A percentile compares a stretch with the other conserved stretches of the same genome.
Evolutionary conservation across 768 basidiomycete species (phyloP).

Genomic region (Nidularia pulvinata): DNA sequence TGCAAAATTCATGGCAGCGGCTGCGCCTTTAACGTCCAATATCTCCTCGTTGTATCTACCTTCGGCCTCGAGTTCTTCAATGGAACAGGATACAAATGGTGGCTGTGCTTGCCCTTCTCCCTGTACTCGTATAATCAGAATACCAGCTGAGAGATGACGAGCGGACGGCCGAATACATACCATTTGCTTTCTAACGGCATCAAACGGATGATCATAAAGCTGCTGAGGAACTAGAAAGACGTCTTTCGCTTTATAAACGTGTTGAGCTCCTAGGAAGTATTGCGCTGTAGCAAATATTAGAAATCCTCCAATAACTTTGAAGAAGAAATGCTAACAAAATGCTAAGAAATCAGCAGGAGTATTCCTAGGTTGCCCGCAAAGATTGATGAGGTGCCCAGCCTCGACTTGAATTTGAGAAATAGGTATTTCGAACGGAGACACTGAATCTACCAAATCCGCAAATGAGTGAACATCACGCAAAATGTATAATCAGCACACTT

Average conservation of each 20-base stretch:
- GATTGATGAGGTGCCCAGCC: neutral
- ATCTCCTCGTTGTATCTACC: neutral
- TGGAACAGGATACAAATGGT: neutral
- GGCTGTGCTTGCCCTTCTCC: neutral
- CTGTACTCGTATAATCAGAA: no score
- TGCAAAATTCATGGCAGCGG: neutral
- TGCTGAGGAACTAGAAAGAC: neutral
- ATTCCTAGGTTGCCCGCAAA: neutral
- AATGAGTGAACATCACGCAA: no score
- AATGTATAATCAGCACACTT: no score
- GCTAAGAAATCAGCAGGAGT: neutral
- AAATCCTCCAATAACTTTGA: neutral
- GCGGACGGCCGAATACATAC: neutral
- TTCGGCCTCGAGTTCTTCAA: neutral
- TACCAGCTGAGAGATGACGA: neutral
- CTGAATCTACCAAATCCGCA: no score
- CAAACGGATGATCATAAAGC: neutral
- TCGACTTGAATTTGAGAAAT: neutral
- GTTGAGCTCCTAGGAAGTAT: neutral
- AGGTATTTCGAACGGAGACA: no score
- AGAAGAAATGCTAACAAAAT: neutral
- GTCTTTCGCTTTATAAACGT: neutral
- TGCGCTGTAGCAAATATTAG: neutral
- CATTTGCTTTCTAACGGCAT: neutral
- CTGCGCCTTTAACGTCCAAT: neutral